Conservation (phyloP, 2,329 filamentous ascomycete species). For the Exophiala spinifera region DNA sequence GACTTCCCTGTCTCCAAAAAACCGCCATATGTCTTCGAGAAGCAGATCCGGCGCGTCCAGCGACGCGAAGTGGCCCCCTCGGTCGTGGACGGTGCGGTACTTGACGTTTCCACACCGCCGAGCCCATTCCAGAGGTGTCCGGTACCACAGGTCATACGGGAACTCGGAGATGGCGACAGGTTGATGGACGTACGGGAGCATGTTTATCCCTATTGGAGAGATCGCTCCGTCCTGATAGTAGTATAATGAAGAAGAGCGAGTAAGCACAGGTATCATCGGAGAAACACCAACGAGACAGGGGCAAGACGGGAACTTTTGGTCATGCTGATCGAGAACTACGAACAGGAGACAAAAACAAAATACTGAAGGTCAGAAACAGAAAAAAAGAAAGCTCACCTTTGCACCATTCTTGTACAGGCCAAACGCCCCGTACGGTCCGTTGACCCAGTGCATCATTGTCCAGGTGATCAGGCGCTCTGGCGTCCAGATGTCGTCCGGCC, state of each 20-base stretch:
- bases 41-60: constrained; percentile 48
- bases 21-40: constrained; percentile 43
- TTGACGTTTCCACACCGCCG: constrained; percentile 15
- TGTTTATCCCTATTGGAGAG: constrained; percentile 1
- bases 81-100: constrained; percentile 28
- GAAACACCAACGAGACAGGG: too few species aligned
- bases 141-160: constrained; percentile 18
- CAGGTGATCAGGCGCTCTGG: constrained; percentile 30
- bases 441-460: constrained; percentile 33
- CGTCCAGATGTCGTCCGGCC: constrained; percentile 27
- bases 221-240: constrained; percentile 15
- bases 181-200: constrained; percentile 14
- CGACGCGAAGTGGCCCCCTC: constrained; percentile 53
- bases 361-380: too few species aligned
- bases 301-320: too few species aligned
- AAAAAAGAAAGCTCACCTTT: not conserved
- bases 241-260: too few species aligned
- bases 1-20: constrained; percentile 38
- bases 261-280: too few species aligned
- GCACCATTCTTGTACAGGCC: constrained; percentile 26
- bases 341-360: too few species aligned
- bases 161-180: constrained; percentile 21
- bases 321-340: too few species aligned
- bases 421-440: constrained; percentile 23
- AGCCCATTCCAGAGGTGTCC: constrained; percentile 16